These are phyloP conservation scores for Lippia alba DNA, from an alignment of 305 asterid species.

Conservation along the genomic window DNA sequence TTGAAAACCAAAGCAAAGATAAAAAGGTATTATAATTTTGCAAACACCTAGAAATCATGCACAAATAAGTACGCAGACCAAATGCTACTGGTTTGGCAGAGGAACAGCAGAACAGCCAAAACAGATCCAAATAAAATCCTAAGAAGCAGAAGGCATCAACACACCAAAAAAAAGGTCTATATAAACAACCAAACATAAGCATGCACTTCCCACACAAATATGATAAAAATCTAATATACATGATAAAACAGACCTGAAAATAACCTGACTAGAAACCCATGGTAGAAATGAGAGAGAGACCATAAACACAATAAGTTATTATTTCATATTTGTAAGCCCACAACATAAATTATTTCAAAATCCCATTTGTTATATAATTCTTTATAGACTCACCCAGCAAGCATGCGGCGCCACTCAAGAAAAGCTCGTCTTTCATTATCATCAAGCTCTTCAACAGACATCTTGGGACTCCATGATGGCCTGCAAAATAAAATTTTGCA, in stretches of 20 bases:
- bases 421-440: constrained; percentile 77
- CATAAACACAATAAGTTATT: not conserved
- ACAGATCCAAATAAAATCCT: constrained; percentile 9
- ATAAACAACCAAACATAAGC: not conserved
- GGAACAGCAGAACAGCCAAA: constrained; percentile 7
- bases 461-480: constrained; percentile 89
- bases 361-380: constrained; percentile 1
- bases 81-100: constrained; percentile 6
- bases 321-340: constrained; percentile 9
- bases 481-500: constrained; percentile 46
- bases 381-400: constrained; percentile 70
- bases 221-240: constrained; percentile 17
- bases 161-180: not conserved
- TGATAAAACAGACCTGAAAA: not conserved
- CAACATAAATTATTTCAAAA: not conserved
- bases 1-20: constrained; percentile 3
- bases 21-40: not conserved
- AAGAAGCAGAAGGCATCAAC: constrained; percentile 9
- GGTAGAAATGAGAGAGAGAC: not conserved
- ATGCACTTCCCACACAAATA: constrained; percentile 21
- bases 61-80: constrained; percentile 3
- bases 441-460: constrained; percentile 92
- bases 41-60: constrained; percentile 15
- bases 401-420: constrained; percentile 91
- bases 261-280: constrained; percentile 1